A percentile compares a stretch with the other conserved stretches of the same genome.
phyloP scores from a whole-genome alignment of 345 rosid species.

The Diplotaxis tenuifolia region DNA sequence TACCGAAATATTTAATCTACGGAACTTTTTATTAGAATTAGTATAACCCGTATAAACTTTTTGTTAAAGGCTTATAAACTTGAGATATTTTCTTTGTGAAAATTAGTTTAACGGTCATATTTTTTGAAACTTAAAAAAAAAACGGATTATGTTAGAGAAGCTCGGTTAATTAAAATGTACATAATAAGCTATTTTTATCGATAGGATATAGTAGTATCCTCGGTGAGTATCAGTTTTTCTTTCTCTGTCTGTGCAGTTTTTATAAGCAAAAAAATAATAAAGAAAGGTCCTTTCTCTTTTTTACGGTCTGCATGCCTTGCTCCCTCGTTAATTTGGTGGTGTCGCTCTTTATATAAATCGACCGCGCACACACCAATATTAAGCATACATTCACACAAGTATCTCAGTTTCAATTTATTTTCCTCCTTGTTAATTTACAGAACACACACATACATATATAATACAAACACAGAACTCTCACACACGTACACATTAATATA shows the following conservation, averaged over 20 bases:
- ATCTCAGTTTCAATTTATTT: neutral
- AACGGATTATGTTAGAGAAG: neutral
- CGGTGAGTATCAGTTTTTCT: neutral
- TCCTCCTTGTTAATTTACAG: neutral
- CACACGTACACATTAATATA: constrained; percentile 3
- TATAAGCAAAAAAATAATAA: neutral
- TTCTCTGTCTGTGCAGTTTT: neutral
- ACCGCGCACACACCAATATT: neutral
- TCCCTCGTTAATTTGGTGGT: neutral
- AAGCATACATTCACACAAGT: constrained; percentile 6
- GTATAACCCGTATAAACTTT: no score
- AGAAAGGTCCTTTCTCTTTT: constrained; percentile 1
- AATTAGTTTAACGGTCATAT: neutral
- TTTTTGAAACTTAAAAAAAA: neutral
- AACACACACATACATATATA: neutral
- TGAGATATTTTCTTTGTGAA: neutral
- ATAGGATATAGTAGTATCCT: no score
- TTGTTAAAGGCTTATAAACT: no score
- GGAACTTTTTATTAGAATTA: neutral
- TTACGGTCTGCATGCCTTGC: constrained; percentile 29
- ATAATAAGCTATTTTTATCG: neutral
- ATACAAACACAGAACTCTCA: neutral
- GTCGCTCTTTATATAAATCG: constrained; percentile 21
- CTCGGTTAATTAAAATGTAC: neutral
- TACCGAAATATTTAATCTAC: neutral